Percentiles rank a stretch among this genome's conserved stretches.
phyloP scores from a whole-genome alignment of 257 asterid genomes.

The Ehretia macrophylla region DNA sequence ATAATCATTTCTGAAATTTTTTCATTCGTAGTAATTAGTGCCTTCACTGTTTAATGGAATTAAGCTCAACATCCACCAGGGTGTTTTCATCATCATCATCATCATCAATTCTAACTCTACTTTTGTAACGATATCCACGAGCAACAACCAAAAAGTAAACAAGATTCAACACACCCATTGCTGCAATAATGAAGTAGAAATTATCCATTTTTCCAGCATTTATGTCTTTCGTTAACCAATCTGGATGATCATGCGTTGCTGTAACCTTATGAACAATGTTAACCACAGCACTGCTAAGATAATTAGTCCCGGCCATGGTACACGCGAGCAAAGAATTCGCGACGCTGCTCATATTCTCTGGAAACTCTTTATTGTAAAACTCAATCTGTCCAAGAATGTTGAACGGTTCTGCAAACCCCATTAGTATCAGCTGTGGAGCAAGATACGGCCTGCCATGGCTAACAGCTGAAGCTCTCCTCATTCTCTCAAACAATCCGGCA shows the following conservation, averaged over 20 bases:
- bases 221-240: conserved; percentile 71
- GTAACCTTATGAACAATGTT: conserved; percentile 64
- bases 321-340: conserved; percentile 76
- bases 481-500: conserved; percentile 57
- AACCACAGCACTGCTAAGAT: conserved; percentile 54
- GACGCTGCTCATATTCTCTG: conserved; percentile 73
- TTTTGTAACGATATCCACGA: conserved; percentile 58
- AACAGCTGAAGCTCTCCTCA: conserved; percentile 44
- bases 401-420: conserved; percentile 92
- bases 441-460: conserved; percentile 44
- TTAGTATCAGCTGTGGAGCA: conserved; percentile 76
- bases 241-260: conserved; percentile 45
- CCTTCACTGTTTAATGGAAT: conserved; percentile 7
- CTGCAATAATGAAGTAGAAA: conserved; percentile 60
- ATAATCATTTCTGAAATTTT: too few relatives aligned
- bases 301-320: conserved; percentile 62
- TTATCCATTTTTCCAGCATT: conserved; percentile 61
- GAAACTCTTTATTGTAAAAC: conserved; percentile 79
- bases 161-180: conserved; percentile 56
- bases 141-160: conserved; percentile 54
- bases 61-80: conserved; percentile 38
- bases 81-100: conserved; percentile 14
- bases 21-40: too few relatives aligned
- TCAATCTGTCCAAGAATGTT: conserved; percentile 81
- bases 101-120: conserved; percentile 18